Evolutionary conservation across 352 stramenopile species (phyloP).

Genomic region (Pythium dissotocum): DNA sequence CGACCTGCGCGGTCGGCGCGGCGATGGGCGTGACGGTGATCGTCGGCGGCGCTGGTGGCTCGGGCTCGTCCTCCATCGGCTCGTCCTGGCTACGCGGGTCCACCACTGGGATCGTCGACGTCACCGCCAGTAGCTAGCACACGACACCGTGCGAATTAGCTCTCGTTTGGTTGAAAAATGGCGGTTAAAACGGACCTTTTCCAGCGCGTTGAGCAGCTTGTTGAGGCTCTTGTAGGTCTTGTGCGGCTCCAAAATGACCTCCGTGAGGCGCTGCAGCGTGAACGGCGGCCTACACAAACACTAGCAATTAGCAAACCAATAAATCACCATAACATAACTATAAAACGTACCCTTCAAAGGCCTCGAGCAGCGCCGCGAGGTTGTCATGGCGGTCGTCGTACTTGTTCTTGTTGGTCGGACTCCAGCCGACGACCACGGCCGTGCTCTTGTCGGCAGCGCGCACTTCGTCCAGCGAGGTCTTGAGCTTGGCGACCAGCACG

Average conservation of each 20-base stretch:
- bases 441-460: constrained; percentile 41
- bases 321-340: too few species aligned
- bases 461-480: constrained; percentile 57
- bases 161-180: too few species aligned
- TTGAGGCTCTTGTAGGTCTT: constrained; percentile 74
- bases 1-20: constrained; percentile 26
- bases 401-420: constrained; percentile 52
- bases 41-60: constrained; percentile 24
- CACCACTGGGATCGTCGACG: constrained; percentile 63
- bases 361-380: constrained; percentile 58
- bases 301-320: too few species aligned
- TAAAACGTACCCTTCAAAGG: constrained; percentile 50
- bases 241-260: constrained; percentile 71
- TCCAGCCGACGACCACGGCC: constrained; percentile 40
- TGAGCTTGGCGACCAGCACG: constrained; percentile 58
- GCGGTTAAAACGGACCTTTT: constrained; percentile 48
- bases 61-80: constrained; percentile 34
- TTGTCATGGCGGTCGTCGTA: constrained; percentile 51
- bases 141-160: neutral
- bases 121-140: constrained; percentile 58
- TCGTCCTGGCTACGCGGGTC: constrained; percentile 41
- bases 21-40: constrained; percentile 28
- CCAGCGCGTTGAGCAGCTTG: constrained; percentile 81
- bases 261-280: constrained; percentile 78
- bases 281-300: constrained; percentile 55